Base-by-base conservation (phyloP, 129 eudicot species). In the Cynara cardunculus region DNA sequence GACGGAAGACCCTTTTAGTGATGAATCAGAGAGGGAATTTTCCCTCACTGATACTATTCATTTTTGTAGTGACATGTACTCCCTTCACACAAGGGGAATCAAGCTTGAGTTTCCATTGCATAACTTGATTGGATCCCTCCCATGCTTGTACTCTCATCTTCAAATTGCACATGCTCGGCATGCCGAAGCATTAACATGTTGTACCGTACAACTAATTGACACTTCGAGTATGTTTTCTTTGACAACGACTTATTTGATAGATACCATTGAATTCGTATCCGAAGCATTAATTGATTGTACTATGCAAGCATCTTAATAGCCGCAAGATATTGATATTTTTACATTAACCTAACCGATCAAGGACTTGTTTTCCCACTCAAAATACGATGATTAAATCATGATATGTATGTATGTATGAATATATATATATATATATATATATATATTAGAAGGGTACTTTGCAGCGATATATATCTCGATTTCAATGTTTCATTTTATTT, bases 101-200 rank as follows among this genome's bases (percentile, higher is more conserved):
- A 75, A 67, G 71, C 76, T 75, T 81, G 80, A 70, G 81, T 82
- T 82, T 82, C 76, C 77, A 76, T 82, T 69, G 34, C 73, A 82
- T 76, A 76, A 76, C 81, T 34, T 69, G 76, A 82, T 76, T 76
- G 81, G 76, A 69, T 62, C 35, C 77, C 41, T 69, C 76, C 67
- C 77, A 69, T 82, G 67, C 85, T 82, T 69, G 24, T 76, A 25
- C 49, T 56, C 81, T 76, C 84, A 68, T 49, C 76, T 82, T 68
- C 76, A 30, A 67, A 27, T 2, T 44, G 31, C 53, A 27, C 5
- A 22, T 46, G 70, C 72, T 69, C 64, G 25, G 71, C 3, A 41
- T 28, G 30, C 25, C n/a, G 9, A 12, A 62, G 72, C 68, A 69
- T 69, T 10, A 7, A 25, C 5, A 22, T 53, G 72, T 75, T 82